A percentile compares a stretch with the other conserved stretches of the same genome.
Evolutionary conservation across 1,284 basidiomycete species (phyloP).

Genomic region (Amylostereum areolatum): DNA sequence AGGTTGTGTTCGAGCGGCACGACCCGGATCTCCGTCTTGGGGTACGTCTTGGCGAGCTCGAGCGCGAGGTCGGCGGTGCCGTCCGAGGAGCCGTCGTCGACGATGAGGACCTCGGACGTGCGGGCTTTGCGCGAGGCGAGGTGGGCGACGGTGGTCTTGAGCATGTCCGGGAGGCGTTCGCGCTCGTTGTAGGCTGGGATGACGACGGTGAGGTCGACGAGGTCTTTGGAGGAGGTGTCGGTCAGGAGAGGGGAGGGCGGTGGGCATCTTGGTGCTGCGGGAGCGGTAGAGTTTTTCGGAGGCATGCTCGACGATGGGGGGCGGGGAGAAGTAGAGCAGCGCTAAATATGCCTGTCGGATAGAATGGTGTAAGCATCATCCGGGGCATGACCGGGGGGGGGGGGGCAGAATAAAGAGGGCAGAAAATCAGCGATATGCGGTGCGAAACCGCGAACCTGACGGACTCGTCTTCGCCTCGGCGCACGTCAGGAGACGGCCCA

Average conservation of each 20-base stretch:
- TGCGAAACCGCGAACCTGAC: slow-evolving; percentile 37
- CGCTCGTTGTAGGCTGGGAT: slow-evolving; percentile 92
- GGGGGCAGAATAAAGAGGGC: slow-evolving; percentile 11
- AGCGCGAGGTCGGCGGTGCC: slow-evolving; percentile 65
- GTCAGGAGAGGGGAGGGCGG: slow-evolving; percentile 48
- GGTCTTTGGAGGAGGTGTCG: slow-evolving; percentile 32
- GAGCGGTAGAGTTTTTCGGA: slow-evolving; percentile 66
- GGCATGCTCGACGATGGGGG: slow-evolving; percentile 51
- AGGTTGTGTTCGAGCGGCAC: slow-evolving; percentile 76
- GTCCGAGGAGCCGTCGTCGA: slow-evolving; percentile 88
- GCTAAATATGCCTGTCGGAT: slow-evolving; percentile 49
- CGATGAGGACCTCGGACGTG: slow-evolving; percentile 76
- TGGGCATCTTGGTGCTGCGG: slow-evolving; percentile 36
- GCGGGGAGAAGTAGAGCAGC: slow-evolving; percentile 64
- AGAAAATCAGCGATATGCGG: slow-evolving; percentile 28
- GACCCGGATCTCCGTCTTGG: slow-evolving; percentile 60
- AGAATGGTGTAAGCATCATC: background rate
- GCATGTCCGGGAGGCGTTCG: slow-evolving; percentile 75
- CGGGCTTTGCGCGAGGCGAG: slow-evolving; percentile 35
- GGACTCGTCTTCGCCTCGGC: slow-evolving; percentile 61
- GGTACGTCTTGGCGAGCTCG: slow-evolving; percentile 52
- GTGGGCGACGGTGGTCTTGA: slow-evolving; percentile 65
- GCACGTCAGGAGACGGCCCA: slow-evolving; percentile 45
- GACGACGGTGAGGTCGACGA: slow-evolving; percentile 70
- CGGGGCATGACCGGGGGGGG: slow-evolving; percentile 11